These are phyloP conservation scores for Salix viminalis DNA, from an alignment of 345 rosid species.

Conservation along the genomic window DNA sequence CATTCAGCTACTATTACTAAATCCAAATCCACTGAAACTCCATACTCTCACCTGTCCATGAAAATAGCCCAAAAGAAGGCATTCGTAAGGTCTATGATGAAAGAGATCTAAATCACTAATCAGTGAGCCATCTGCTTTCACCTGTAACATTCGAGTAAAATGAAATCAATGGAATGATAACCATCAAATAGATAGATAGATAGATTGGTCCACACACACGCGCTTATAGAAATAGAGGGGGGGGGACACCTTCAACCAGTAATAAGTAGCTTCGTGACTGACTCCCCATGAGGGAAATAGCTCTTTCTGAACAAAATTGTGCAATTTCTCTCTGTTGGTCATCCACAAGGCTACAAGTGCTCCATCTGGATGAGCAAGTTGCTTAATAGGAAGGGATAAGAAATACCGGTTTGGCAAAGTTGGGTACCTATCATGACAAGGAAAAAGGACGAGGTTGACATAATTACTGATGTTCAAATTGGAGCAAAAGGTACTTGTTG, in stretches of 20 bases:
- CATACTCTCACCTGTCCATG: constrained; percentile 37
- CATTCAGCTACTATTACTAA: not conserved
- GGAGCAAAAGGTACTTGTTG: too few species aligned
- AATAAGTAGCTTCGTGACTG: constrained; percentile 44
- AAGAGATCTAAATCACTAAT: constrained; percentile 68
- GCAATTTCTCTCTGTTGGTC: constrained; percentile 82
- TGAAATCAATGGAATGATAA: constrained; percentile 14
- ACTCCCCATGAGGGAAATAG: constrained; percentile 78
- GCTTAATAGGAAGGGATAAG: constrained; percentile 72
- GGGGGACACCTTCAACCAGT: constrained; percentile 71
- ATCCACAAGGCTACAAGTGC: constrained; percentile 91
- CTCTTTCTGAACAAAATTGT: constrained; percentile 63
- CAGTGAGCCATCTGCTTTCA: constrained; percentile 73
- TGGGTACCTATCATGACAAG: constrained; percentile 53
- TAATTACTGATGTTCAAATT: too few species aligned
- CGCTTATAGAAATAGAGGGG: not conserved
- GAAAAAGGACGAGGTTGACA: not conserved
- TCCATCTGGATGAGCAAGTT: constrained; percentile 65
- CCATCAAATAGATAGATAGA: constrained; percentile 7
- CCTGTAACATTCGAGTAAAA: constrained; percentile 37
- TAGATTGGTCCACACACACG: not conserved
- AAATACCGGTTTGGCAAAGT: constrained; percentile 79
- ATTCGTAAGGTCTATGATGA: constrained; percentile 93
- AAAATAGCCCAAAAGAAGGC: constrained; percentile 68
- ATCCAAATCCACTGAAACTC: not conserved